phyloP scores from a whole-genome alignment of 192 early-diverging fungal genomes.

The Coemansia furcata region DNA sequence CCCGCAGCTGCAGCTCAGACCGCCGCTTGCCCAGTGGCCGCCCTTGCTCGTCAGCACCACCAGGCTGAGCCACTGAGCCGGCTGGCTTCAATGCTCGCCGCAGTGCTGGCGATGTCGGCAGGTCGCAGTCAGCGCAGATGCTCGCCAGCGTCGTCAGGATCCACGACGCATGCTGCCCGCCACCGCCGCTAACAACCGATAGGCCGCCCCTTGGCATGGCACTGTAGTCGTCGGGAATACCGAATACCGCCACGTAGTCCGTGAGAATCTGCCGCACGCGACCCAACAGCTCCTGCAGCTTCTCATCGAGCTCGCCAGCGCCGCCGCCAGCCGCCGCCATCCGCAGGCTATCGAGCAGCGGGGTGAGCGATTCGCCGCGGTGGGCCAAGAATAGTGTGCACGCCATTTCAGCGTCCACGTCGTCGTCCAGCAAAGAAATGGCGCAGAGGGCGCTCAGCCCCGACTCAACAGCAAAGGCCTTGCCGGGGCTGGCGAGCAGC shows the following conservation, averaged over 20 bases:
- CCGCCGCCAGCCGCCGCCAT: neutral
- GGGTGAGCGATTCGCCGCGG: conserved; percentile 26
- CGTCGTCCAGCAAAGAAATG: conserved; percentile 30
- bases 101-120: conserved; percentile 20
- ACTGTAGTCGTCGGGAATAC: conserved; percentile 7
- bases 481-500: conserved; percentile 8
- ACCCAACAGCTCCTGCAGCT: conserved; percentile 24
- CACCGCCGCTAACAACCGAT: neutral
- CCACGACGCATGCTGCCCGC: conserved; percentile 23
- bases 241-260: conserved; percentile 32
- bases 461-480: neutral
- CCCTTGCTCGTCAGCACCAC: neutral
- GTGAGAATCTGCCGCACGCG: conserved; percentile 20
- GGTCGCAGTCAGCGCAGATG: conserved; percentile 39
- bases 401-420: conserved; percentile 32
- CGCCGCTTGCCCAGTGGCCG: conserved; percentile 6
- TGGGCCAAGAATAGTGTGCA: conserved; percentile 38
- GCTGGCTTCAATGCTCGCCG: neutral
- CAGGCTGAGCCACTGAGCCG: neutral
- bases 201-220: neutral
- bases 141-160: conserved; percentile 38
- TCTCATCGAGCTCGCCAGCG: neutral
- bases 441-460: conserved; percentile 31
- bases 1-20: conserved; percentile 12
- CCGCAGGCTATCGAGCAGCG: conserved; percentile 12